Base-by-base conservation (phyloP, 164 flowering plant genomes). In the Chloranthus sessilifolius region DNA sequence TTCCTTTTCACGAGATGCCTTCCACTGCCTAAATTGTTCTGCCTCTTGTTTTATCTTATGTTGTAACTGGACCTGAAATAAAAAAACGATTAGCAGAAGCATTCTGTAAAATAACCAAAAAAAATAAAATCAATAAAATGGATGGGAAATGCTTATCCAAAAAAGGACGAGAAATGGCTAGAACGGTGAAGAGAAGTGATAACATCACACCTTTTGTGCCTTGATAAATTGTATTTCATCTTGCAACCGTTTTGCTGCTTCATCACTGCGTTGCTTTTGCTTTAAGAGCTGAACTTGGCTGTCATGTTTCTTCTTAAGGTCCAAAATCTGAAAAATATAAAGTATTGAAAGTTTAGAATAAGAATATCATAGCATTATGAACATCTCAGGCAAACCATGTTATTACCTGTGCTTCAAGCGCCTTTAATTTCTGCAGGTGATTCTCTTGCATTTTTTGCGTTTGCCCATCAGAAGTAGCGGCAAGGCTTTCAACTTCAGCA, bases 161-260 rank as follows among this genome's bases (percentile, higher is more conserved):
- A n/a, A n/a, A n/a, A n/a, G n/a, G n/a, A n/a, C n/a, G n/a, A n/a
- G n/a, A n/a, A n/a, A n/a, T n/a, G n/a, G n/a, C n/a, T n/a, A n/a
- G n/a, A n/a, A n/a, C n/a, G n/a, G n/a, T n/a, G n/a, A n/a, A n/a
- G n/a, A n/a, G n/a, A n/a, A n/a, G n/a, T n/a, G n/a, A n/a, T n/a
- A n/a, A n/a, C n/a, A n/a, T n/a, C n/a, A n/a, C n/a, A 89, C 99
- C 97, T 89, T 94, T 61, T 94, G 96, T 47, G 92, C 83, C 71
- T 89, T 94, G 54, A 89, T 94, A 64, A 52, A 85, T 43, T 85
- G 96, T 62, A 94, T 94, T 75, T 94, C 99, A 42, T 89, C 97
- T 67, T 94, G 97, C 40, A 94, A 63, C 29, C 85, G 61, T 65
- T 78, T 89, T 24, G 99, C 85, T 47, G 92, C 99, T 66, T 94